Conservation (phyloP, 192 early-diverging fungal species). For the Coemansia reversa region DNA sequence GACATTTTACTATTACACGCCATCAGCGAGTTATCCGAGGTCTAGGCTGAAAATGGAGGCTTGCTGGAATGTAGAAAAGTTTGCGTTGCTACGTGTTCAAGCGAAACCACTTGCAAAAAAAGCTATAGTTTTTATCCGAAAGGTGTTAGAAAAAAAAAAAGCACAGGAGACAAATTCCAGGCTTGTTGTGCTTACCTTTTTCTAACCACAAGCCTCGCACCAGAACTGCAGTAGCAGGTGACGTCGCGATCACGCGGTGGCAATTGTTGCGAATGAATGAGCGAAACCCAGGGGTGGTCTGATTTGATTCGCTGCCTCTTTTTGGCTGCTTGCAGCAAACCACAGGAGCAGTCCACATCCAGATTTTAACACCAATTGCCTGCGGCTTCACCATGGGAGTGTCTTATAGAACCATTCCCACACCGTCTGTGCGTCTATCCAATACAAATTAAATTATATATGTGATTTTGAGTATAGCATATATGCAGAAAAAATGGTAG, state of each 20-base stretch:
- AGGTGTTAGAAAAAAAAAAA: background rate
- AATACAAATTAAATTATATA: no score
- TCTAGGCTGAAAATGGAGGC: background rate
- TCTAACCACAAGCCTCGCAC: background rate
- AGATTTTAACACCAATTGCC: no score
- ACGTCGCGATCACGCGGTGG: constrained; percentile 16
- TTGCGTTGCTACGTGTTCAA: background rate
- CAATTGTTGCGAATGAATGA: constrained; percentile 4
- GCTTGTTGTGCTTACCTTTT: background rate
- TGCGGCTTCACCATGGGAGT: no score
- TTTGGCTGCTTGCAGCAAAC: background rate
- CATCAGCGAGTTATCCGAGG: background rate
- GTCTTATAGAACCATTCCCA: no score
- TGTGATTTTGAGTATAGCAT: no score
- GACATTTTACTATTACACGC: background rate
- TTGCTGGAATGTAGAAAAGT: background rate
- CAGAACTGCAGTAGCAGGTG: constrained; percentile 12
- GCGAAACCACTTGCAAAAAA: background rate
- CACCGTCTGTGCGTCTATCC: no score
- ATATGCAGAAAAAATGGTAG: no score
- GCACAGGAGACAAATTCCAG: background rate
- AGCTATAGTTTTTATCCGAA: background rate
- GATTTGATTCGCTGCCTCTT: background rate
- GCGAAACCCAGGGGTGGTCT: background rate
- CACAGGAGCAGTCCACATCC: background rate